A percentile compares a stretch with the other conserved stretches of the same genome.
These are phyloP conservation scores for Paraurostyla sp. DNA, from an alignment of 73 alveolate species.

Conservation along the genomic window DNA sequence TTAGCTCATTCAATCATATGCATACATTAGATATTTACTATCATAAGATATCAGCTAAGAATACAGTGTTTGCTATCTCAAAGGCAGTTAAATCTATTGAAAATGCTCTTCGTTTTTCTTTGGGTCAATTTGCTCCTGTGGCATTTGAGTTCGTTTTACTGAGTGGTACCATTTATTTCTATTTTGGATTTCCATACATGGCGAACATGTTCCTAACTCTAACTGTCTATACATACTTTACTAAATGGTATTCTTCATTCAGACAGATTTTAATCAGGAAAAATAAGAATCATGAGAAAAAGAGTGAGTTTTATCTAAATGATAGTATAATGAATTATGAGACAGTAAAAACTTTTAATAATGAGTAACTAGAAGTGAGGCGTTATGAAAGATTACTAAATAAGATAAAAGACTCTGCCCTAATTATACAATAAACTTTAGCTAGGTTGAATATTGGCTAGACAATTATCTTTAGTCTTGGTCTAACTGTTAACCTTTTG, in stretches of 20 bases:
- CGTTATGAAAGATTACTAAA: conserved; percentile 72
- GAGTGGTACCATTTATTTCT: conserved; percentile 71
- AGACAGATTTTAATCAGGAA: conserved; percentile 79
- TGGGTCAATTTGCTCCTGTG: conserved; percentile 74
- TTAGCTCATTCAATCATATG: conserved; percentile 62
- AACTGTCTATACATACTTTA: conserved; percentile 72
- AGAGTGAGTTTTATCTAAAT: conserved; percentile 82
- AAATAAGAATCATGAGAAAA: conserved; percentile 77
- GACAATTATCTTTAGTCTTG: conserved; percentile 72
- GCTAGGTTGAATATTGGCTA: conserved; percentile 82
- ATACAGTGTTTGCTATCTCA: conserved; percentile 79
- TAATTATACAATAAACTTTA: conserved; percentile 72
- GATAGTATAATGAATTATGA: conserved; percentile 86
- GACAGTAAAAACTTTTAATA: conserved; percentile 87
- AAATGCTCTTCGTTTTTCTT: conserved; percentile 63
- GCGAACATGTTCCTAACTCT: conserved; percentile 73
- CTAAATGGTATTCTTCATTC: conserved; percentile 69
- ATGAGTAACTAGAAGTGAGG: conserved; percentile 80
- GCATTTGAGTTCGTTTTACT: conserved; percentile 76
- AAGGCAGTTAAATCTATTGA: conserved; percentile 78
- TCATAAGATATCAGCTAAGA: conserved; percentile 75
- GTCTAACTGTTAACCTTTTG: conserved; percentile 84
- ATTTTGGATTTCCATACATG: conserved; percentile 80
- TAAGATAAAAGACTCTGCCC: conserved; percentile 61
- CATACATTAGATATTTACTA: conserved; percentile 77